These are phyloP conservation scores for Daldinia loculata DNA, from an alignment of 495 filamentous ascomycete genomes.

Conservation along the genomic window DNA sequence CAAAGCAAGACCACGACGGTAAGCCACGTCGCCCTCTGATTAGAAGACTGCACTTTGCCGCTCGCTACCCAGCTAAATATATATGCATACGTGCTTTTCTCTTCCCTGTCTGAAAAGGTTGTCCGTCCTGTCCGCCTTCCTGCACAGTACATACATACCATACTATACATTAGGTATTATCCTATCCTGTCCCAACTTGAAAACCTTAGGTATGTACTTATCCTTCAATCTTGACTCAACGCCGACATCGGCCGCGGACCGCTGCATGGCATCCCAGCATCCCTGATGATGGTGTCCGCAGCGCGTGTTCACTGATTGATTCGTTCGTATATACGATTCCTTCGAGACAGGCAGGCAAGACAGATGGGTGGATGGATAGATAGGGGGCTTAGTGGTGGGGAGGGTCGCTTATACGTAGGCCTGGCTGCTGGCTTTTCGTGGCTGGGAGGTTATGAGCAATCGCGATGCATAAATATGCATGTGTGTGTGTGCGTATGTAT, in stretches of 20 bases:
- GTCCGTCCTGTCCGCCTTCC: neutral
- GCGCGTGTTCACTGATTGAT: neutral
- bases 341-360: neutral
- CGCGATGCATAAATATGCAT: neutral
- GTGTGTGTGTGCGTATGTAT: neutral
- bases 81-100: neutral
- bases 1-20: conserved; percentile 16
- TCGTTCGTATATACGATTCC: neutral
- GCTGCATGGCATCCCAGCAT: conserved; percentile 11
- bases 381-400: neutral
- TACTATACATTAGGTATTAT: neutral
- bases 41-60: conserved; percentile 25
- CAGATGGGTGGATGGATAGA: neutral
- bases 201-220: neutral
- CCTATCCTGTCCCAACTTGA: neutral
- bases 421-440: neutral
- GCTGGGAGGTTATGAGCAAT: neutral
- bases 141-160: neutral
- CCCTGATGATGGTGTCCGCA: neutral
- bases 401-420: neutral
- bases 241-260: conserved; percentile 18
- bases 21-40: conserved; percentile 27
- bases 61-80: conserved; percentile 3
- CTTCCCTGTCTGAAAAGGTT: neutral
- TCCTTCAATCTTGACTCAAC: neutral